Conservation (phyloP, 805 yeast species). For the Starmerella vitae region DNA sequence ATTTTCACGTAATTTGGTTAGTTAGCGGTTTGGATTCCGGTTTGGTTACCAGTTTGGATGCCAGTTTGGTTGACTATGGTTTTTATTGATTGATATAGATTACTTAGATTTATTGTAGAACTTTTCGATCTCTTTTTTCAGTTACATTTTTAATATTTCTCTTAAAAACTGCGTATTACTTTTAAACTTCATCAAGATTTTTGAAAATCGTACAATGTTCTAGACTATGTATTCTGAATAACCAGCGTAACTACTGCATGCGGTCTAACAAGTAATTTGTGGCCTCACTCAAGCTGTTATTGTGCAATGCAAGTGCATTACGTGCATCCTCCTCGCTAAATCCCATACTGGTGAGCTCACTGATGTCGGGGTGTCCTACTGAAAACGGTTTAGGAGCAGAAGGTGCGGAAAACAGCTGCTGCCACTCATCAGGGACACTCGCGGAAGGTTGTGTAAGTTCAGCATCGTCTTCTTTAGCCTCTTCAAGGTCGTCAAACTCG, state of each 20-base stretch:
- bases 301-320: constrained; percentile 51
- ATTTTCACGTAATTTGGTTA: too few species aligned
- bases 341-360: constrained; percentile 73
- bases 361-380: constrained; percentile 32
- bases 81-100: too few species aligned
- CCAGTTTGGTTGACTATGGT: too few species aligned
- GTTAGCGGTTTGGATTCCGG: too few species aligned
- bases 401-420: constrained; percentile 46
- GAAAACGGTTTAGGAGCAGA: not conserved
- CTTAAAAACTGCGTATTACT: too few species aligned
- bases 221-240: too few species aligned
- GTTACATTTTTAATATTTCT: too few species aligned
- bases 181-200: too few species aligned
- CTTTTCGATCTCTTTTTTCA: too few species aligned
- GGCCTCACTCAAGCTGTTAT: constrained; percentile 76
- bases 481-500: constrained; percentile 28
- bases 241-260: constrained; percentile 9
- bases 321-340: constrained; percentile 53
- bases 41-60: too few species aligned
- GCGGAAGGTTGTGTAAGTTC: constrained; percentile 6
- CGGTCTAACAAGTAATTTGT: constrained; percentile 64
- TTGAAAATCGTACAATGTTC: too few species aligned
- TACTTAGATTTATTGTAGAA: too few species aligned
- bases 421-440: constrained; percentile 68
- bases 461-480: constrained; percentile 27